Conservation (phyloP, 495 filamentous ascomycete genomes). For the Xylaria grammica region DNA sequence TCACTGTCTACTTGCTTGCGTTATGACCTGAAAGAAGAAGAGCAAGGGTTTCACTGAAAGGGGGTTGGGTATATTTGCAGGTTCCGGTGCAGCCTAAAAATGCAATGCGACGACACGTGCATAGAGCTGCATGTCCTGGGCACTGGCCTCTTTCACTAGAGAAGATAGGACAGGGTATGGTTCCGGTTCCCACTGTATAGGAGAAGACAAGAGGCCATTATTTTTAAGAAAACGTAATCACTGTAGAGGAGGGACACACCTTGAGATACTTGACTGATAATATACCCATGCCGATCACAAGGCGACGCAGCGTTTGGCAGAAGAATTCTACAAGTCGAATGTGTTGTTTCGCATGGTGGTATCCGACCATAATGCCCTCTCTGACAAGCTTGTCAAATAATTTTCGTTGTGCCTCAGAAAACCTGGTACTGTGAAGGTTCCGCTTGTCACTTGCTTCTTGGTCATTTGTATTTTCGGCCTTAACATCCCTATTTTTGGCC, state of each 20-base stretch:
- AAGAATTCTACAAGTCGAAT: slow-evolving; percentile 60
- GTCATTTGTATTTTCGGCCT: not conserved
- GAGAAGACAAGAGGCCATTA: not conserved
- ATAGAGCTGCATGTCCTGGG: not conserved
- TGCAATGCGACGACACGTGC: not conserved
- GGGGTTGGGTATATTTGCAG: not conserved
- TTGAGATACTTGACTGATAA: slow-evolving; percentile 76
- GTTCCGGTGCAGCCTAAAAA: not conserved
- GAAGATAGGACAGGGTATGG: not conserved
- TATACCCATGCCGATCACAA: slow-evolving; percentile 68
- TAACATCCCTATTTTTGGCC: not conserved
- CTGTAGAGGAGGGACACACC: slow-evolving; percentile 38
- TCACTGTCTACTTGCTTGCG: not conserved
- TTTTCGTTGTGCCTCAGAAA: slow-evolving; percentile 35
- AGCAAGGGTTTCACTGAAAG: not conserved
- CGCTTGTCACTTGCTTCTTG: not conserved
- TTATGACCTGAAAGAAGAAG: not conserved
- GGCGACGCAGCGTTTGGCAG: slow-evolving; percentile 55
- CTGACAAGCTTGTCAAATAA: slow-evolving; percentile 60
- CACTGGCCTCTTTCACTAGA: not conserved
- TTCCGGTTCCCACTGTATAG: not conserved
- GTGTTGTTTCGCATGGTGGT: slow-evolving; percentile 58
- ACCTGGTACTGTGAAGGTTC: not conserved
- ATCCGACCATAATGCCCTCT: slow-evolving; percentile 59
- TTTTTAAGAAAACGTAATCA: slow-evolving; percentile 4